These are phyloP conservation scores for Cyberlindnera euphorbiiphila DNA, from an alignment of 805 yeast species.

Conservation along the genomic window DNA sequence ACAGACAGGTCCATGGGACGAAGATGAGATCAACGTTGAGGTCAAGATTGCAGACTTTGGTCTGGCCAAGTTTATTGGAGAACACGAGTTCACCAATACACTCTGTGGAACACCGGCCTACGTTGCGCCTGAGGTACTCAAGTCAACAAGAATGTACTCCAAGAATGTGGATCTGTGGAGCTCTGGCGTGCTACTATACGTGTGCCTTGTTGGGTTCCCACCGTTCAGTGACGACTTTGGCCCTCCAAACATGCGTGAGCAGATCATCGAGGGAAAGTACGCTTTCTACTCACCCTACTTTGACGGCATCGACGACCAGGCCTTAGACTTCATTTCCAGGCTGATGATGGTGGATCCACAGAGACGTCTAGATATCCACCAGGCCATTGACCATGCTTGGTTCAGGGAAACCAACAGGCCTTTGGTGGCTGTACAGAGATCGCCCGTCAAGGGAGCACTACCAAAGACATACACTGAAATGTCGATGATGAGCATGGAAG, in stretches of 20 bases:
- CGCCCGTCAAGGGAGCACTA: conserved; percentile 27
- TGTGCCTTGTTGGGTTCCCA: conserved; percentile 80
- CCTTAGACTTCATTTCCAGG: conserved; percentile 60
- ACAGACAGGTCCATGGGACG: conserved; percentile 41
- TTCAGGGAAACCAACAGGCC: conserved; percentile 29
- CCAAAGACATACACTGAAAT: conserved; percentile 38
- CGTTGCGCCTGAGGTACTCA: conserved; percentile 78
- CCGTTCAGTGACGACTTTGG: conserved; percentile 81
- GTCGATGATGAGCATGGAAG: conserved; percentile 21
- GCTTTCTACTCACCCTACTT: conserved; percentile 80
- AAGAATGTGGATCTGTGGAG: conserved; percentile 82
- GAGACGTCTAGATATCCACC: conserved; percentile 76
- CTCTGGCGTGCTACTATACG: conserved; percentile 72
- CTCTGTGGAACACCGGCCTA: conserved; percentile 86
- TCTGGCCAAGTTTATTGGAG: conserved; percentile 57
- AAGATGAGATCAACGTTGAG: conserved; percentile 53
- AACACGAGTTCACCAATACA: conserved; percentile 68
- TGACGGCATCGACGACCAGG: conserved; percentile 66
- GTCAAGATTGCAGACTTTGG: conserved; percentile 88
- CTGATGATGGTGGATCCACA: conserved; percentile 61
- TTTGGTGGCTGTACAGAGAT: conserved; percentile 23
- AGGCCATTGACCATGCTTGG: conserved; percentile 90
- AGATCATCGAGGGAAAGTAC: conserved; percentile 59
- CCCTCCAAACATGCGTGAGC: conserved; percentile 76
- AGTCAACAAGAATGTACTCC: conserved; percentile 51